These are phyloP conservation scores for Pseudonitzschia delicatissima DNA, from an alignment of 108 stramenopile genomes.

Conservation along the genomic window DNA sequence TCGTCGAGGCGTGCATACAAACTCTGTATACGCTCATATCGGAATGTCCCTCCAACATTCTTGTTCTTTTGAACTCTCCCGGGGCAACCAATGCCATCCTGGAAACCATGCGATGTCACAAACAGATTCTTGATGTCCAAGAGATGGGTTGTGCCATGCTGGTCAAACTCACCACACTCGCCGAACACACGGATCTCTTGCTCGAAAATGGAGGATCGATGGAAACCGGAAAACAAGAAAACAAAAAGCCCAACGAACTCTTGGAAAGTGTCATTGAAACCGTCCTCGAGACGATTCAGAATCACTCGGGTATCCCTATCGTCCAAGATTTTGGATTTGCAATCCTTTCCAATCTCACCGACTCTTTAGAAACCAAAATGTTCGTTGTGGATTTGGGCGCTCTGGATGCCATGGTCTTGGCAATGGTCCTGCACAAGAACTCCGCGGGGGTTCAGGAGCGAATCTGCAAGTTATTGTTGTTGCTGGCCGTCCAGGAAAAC, in stretches of 20 bases:
- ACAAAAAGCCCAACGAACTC: not conserved
- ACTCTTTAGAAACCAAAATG: conserved; percentile 42
- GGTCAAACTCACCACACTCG: conserved; percentile 34
- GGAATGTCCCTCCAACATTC: conserved; percentile 18
- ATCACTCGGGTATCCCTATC: conserved; percentile 38
- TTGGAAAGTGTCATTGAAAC: conserved; percentile 53
- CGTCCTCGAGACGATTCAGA: conserved; percentile 67
- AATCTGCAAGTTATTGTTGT: conserved; percentile 48
- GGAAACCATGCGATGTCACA: conserved; percentile 66
- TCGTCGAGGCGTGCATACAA: conserved; percentile 56
- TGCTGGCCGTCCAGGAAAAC: conserved; percentile 50
- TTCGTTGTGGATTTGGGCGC: conserved; percentile 63
- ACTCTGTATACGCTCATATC: conserved; percentile 58
- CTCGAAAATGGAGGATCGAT: not conserved
- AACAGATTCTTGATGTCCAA: conserved; percentile 45
- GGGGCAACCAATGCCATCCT: conserved; percentile 57
- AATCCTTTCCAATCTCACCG: conserved; percentile 51
- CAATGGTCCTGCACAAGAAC: conserved; percentile 68
- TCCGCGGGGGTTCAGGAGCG: conserved; percentile 47
- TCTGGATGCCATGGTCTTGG: conserved; percentile 67
- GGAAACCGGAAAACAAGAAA: not conserved
- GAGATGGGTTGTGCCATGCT: conserved; percentile 73
- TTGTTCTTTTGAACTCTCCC: conserved; percentile 21
- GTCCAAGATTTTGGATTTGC: conserved; percentile 74
- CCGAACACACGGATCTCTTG: not conserved